Evolutionary conservation across 2,329 filamentous ascomycete species (phyloP).

Genomic region (Alternaria novae-zelandiae): DNA sequence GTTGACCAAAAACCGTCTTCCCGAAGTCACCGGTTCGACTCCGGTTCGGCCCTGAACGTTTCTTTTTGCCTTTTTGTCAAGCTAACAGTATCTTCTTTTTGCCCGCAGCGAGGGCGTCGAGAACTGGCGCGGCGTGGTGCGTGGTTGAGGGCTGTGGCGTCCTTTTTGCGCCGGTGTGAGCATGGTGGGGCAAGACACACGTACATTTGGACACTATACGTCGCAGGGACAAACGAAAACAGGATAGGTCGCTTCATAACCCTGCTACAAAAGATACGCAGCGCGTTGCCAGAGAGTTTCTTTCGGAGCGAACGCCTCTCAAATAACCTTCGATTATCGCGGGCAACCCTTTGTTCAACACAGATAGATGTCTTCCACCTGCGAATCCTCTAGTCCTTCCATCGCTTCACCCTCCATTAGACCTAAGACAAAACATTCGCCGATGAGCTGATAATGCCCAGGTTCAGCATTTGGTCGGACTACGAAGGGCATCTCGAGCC

Average conservation of each 20-base stretch:
- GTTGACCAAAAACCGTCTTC: neutral
- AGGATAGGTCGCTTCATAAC: neutral
- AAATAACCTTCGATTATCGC: neutral
- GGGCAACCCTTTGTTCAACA: neutral
- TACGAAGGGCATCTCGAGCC: neutral
- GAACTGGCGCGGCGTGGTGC: neutral
- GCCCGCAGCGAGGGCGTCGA: neutral
- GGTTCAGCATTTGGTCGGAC: neutral
- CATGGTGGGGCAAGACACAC: neutral
- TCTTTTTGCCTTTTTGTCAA: neutral
- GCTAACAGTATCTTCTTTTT: neutral
- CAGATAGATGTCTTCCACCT: neutral
- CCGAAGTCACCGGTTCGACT: constrained; percentile 7
- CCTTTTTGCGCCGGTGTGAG: neutral
- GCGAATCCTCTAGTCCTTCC: neutral
- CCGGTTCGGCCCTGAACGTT: constrained; percentile 1
- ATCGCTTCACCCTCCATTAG: neutral
- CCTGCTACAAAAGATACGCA: neutral
- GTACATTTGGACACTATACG: neutral
- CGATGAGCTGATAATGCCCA: neutral
- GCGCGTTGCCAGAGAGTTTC: neutral
- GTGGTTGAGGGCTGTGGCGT: neutral
- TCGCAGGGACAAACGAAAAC: neutral
- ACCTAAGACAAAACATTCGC: neutral
- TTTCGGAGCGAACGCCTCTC: neutral